These are phyloP conservation scores for Pestalotiopsis sp. DNA, from an alignment of 2,329 filamentous ascomycete genomes.

Conservation along the genomic window DNA sequence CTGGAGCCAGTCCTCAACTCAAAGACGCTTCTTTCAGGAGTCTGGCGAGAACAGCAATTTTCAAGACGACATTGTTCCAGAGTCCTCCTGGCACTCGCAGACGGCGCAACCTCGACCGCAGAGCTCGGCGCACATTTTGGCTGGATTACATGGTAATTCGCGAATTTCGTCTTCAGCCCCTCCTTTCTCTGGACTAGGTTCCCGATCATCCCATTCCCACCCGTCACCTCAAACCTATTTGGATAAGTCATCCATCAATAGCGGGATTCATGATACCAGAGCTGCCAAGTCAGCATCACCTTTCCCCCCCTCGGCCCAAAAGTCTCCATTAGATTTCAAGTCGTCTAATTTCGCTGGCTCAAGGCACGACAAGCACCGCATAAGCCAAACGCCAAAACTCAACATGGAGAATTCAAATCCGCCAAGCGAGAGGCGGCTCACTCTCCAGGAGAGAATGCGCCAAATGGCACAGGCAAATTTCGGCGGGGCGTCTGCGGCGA, in stretches of 20 bases:
- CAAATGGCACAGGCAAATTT: constrained; percentile 25
- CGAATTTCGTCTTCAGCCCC: constrained; percentile 24
- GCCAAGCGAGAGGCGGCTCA: constrained; percentile 17
- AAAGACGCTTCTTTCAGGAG: constrained; percentile 18
- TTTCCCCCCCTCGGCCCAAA: not conserved
- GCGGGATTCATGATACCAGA: not conserved
- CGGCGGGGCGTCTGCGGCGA: constrained; percentile 4
- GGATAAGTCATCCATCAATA: constrained; percentile 11
- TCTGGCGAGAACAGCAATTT: constrained; percentile 25
- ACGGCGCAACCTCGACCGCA: constrained; percentile 19
- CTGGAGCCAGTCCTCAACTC: constrained; percentile 22
- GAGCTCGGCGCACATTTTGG: constrained; percentile 27
- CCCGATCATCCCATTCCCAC: not conserved
- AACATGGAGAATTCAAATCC: constrained; percentile 15
- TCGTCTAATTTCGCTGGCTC: not conserved
- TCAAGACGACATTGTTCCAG: constrained; percentile 18
- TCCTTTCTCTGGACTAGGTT: constrained; percentile 14
- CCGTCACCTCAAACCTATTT: not conserved
- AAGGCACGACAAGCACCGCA: not conserved
- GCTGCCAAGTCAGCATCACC: not conserved
- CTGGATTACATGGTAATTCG: constrained; percentile 29
- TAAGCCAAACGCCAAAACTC: not conserved
- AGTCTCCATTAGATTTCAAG: not conserved
- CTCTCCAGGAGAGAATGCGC: constrained; percentile 29
- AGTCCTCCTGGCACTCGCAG: constrained; percentile 15